Conservation (phyloP, 139 green algal species). For the Limnomonas spitsbergensis region DNA sequence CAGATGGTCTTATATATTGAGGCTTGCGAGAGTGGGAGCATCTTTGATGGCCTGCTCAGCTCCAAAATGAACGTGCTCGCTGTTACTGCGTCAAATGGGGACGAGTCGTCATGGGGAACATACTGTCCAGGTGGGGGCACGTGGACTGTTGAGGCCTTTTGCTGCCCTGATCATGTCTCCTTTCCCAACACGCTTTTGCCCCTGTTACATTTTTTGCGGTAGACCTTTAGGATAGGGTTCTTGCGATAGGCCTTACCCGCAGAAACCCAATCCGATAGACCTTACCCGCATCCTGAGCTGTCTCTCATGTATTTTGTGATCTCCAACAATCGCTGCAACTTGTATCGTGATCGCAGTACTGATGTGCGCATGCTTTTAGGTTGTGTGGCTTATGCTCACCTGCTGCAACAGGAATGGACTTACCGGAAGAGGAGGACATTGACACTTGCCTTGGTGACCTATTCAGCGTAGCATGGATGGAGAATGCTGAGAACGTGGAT, state of each 20-base stretch:
- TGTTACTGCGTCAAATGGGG: constrained; percentile 84
- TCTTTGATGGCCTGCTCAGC: constrained; percentile 85
- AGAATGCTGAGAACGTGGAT: constrained; percentile 78
- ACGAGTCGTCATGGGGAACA: constrained; percentile 86
- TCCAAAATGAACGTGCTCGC: constrained; percentile 60
- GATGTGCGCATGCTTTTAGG: too few relatives aligned
- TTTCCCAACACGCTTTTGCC: too few relatives aligned
- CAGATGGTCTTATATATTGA: constrained; percentile 71
- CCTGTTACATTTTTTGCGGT: too few relatives aligned
- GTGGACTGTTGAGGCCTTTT: neutral
- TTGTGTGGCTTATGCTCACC: too few relatives aligned
- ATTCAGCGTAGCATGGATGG: constrained; percentile 91
- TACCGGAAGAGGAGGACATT: neutral
- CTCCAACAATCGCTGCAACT: too few relatives aligned
- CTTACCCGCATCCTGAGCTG: too few relatives aligned
- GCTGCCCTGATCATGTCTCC: neutral
- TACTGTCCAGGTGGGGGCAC: constrained; percentile 72
- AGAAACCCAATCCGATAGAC: too few relatives aligned
- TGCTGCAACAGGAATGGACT: neutral
- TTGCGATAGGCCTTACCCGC: too few relatives aligned
- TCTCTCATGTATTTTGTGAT: too few relatives aligned
- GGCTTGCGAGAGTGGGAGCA: constrained; percentile 88
- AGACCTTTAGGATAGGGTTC: too few relatives aligned
- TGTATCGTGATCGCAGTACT: too few relatives aligned
- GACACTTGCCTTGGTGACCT: constrained; percentile 93